Evolutionary conservation across 2,329 filamentous ascomycete genomes (phyloP).

Genomic region (Rhynchosporium secalis): DNA sequence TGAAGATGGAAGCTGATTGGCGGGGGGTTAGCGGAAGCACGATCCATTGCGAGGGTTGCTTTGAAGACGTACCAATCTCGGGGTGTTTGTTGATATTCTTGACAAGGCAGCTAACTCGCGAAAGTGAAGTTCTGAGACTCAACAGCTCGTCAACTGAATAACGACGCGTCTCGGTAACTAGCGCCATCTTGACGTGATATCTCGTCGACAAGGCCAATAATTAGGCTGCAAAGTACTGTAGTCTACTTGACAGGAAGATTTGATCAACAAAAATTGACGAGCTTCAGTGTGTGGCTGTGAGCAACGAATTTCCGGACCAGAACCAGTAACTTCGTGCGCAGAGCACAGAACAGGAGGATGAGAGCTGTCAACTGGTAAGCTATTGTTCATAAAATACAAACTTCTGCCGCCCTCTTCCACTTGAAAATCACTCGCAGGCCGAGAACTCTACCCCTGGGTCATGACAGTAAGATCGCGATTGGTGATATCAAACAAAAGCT

Average conservation of each 20-base stretch:
- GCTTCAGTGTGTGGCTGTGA: not conserved
- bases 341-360: not conserved
- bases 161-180: constrained; percentile 17
- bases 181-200: constrained; percentile 15
- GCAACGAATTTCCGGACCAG: not conserved
- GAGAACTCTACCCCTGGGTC: not conserved
- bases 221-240: not conserved
- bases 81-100: constrained; percentile 34
- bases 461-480: not conserved
- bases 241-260: not conserved
- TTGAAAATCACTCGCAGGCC: not conserved
- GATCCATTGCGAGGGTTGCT: not conserved
- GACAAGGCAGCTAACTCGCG: constrained; percentile 30
- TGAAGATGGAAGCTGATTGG: constrained; percentile 30
- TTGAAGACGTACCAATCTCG: constrained; percentile 32
- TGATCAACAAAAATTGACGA: not conserved
- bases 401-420: not conserved
- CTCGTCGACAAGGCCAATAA: not conserved
- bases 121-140: constrained; percentile 32
- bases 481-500: not conserved
- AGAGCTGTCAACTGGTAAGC: not conserved
- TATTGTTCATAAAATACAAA: not conserved
- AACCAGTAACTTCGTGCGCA: not conserved
- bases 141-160: constrained; percentile 36
- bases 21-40: constrained; percentile 13